Evolutionary conservation across 2,329 filamentous ascomycete genomes (phyloP), one percentile per base, ranked within the genome.

Genomic region (Zymoseptoria crescenta): DNA sequence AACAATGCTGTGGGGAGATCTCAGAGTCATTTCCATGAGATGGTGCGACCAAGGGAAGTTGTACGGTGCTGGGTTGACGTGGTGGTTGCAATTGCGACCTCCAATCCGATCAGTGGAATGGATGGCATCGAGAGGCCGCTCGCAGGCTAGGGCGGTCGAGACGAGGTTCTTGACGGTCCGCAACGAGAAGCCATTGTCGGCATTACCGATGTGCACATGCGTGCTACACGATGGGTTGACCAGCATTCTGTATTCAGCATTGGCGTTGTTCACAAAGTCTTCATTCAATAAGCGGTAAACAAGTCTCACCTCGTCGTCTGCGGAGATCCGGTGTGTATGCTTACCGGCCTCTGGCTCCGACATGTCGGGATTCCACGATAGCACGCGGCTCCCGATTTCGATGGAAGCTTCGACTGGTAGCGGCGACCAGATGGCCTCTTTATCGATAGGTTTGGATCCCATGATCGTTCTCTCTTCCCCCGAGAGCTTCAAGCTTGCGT

Each of bases 41-140:
- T 59, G 58, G 3, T 55, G 41, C 21, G 58, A 62, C 52, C 56
- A 59, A 7, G 62, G 56, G 3, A 49, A 48, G 49, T 66, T 65
- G 57, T 59, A 62, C 1, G 49, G 24, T 21, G 49, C 16, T 8
- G 49, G 49, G 1, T 51, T 16, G 20, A 51, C 20, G 10, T 10
- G 5, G 20, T 20, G 16, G n/a, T 21, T n/a, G 49, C 2, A 13
- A 8, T 21, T 51, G n/a, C 20, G 24, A 8, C 49, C 49, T 24
- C 49, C 49, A 19, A 51, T 51, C 20, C 49, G 49, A 10, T 21
- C 24, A 21, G 20, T 20, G 8, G 49, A 51, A 7, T 51, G 49
- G 20, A 51, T 51, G 8, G 8, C 20, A 19, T 51, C 49, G n/a
- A 51, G 24, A 24, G 24, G 20, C 19, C 49, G 20, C 24, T 51